Evolutionary conservation across 305 asterid species (phyloP), one percentile per base, ranked within the genome.

Genomic region (Fraxinus velutina): DNA sequence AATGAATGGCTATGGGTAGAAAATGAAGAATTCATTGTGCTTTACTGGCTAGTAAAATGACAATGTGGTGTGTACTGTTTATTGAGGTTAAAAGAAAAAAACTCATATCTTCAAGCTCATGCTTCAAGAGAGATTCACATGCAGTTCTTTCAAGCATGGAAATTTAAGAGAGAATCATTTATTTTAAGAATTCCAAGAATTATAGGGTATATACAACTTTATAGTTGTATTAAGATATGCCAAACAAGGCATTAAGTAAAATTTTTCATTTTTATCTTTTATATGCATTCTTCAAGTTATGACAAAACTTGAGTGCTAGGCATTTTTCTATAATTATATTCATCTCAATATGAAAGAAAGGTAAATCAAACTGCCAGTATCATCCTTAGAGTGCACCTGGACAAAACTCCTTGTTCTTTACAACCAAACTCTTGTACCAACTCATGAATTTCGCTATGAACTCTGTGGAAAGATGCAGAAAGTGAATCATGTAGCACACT

Each of bases 371-470:
- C 71, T 62, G 30, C 71, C 71, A 62, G 32, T 62, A 62, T 19
- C 71, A 22, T 62, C 71, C 70, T 57, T 17, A 57, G 21, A 50
- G 62, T 50, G 30, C 70, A 57, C 70, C 29, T 21, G 29, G 32
- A 21, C 32, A 22, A 62, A 62, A 4, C 71, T 81, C 80, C 80
- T 76, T 84, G 78, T 76, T 81, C 81, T 85, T 85, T 73, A 73
- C 57, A 68, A 66, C 87, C 64, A 33, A 30, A 15, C 77, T 75
- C 80, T 88, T 88, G 72, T 86, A 88, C 89, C 91, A 88, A 86
- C 91, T 88, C 91, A 86, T 86, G 83, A 86, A 86, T 79, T 88
- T 88, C 37, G 89, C 89, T 72, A 86, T 78, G 76, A 88, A 88
- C 74, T 88, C 89, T 86, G 91, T 32, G 60, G 73, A 73, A 83